These are phyloP conservation scores for Rhododendron griersonianum DNA, from an alignment of 148 eudicot genomes.

Conservation along the genomic window DNA sequence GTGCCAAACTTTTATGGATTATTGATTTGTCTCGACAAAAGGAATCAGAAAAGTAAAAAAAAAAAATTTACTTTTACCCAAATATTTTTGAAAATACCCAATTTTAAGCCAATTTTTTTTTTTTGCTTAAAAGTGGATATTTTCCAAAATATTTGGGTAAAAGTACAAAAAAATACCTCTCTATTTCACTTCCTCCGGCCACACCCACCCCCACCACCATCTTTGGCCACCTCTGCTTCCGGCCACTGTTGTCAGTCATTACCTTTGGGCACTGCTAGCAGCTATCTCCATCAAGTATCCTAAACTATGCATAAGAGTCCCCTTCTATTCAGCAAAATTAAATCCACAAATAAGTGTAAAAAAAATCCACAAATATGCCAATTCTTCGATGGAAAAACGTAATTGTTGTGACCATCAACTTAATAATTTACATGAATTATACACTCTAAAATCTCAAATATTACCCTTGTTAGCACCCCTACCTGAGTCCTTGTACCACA, in stretches of 20 bases:
- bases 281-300: neutral
- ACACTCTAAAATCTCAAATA: neutral
- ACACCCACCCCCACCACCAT: neutral
- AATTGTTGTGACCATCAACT: neutral
- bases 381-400: neutral
- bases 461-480: neutral
- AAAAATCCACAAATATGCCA: neutral
- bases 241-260: neutral
- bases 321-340: neutral
- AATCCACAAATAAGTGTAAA: no score
- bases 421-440: neutral
- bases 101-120: no score
- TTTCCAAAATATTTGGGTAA: no score
- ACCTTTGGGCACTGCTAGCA: neutral
- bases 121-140: no score
- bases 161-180: no score
- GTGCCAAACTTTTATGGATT: no score
- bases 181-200: neutral
- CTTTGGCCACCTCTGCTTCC: neutral
- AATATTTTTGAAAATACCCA: no score
- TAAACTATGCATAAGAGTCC: neutral
- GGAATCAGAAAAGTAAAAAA: no score
- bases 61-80: no score
- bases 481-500: neutral
- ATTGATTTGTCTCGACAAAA: no score